A percentile compares a stretch with the other conserved stretches of the same genome.
Conservation (phyloP, 2,329 filamentous ascomycete genomes). For the Raffaelea ambrosiae region DNA sequence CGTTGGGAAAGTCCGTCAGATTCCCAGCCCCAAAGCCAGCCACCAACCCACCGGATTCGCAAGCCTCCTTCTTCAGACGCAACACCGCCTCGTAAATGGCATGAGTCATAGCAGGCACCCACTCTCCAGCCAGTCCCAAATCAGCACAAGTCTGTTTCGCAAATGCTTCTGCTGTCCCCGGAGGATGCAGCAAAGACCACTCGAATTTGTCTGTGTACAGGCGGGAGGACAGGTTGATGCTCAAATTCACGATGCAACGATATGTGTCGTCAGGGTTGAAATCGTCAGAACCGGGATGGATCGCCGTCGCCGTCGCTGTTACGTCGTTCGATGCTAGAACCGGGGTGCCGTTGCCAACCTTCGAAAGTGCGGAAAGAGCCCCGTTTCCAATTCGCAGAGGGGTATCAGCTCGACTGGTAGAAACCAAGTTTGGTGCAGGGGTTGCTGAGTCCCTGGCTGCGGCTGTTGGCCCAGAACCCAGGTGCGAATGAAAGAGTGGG, state of each 20-base stretch:
- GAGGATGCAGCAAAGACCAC: conserved; percentile 88
- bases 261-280: conserved; percentile 91
- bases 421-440: conserved; percentile 13
- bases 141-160: conserved; percentile 90
- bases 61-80: conserved; percentile 90
- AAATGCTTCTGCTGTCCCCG: conserved; percentile 85
- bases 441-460: conserved; percentile 13
- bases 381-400: conserved; percentile 36
- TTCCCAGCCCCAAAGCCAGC: conserved; percentile 44
- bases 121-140: conserved; percentile 81
- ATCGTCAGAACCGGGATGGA: conserved; percentile 59
- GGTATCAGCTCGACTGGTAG: conserved; percentile 44
- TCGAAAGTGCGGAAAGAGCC: neutral
- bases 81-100: conserved; percentile 95
- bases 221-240: conserved; percentile 82
- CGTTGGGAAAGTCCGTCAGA: conserved; percentile 72
- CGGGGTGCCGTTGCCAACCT: conserved; percentile 5
- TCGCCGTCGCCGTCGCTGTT: conserved; percentile 59
- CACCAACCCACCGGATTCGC: conserved; percentile 84
- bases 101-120: conserved; percentile 88
- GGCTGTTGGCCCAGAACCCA: neutral
- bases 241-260: conserved; percentile 83
- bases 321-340: conserved; percentile 32
- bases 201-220: conserved; percentile 97
- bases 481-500: conserved; percentile 68